phyloP scores from a whole-genome alignment of 257 asterid species.

The Primulina huaijiensis region DNA sequence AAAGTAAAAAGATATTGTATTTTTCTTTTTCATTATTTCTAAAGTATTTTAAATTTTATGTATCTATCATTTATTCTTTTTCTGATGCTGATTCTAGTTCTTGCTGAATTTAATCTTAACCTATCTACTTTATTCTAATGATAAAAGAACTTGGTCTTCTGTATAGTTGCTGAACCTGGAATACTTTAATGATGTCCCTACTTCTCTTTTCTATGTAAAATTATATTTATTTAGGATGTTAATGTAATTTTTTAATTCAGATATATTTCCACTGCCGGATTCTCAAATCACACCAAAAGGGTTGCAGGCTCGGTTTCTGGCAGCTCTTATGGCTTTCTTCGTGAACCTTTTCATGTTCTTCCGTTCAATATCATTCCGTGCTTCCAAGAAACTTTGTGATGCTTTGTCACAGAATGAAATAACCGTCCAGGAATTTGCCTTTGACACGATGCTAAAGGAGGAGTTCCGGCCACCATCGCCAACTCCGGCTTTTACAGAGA shows the following conservation, averaged over 20 bases:
- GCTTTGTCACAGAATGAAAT: constrained; percentile 40
- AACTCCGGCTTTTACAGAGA: constrained; percentile 37
- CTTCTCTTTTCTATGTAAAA: not conserved
- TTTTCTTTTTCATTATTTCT: too few species aligned
- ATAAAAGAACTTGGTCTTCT: not conserved
- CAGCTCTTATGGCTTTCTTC: constrained; percentile 67
- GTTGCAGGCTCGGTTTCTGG: constrained; percentile 45
- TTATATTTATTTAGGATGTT: not conserved
- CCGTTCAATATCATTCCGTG: constrained; percentile 48
- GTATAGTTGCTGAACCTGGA: not conserved
- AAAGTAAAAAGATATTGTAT: too few species aligned
- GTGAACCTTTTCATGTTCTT: constrained; percentile 53
- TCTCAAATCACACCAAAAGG: constrained; percentile 63
- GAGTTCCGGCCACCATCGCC: constrained; percentile 44
- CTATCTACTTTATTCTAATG: too few species aligned
- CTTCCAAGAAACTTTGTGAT: constrained; percentile 53
- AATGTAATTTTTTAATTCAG: constrained; percentile 33
- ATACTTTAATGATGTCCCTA: not conserved
- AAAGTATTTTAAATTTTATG: too few species aligned
- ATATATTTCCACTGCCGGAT: constrained; percentile 30
- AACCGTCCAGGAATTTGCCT: constrained; percentile 35
- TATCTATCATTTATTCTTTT: too few species aligned
- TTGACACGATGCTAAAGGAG: constrained; percentile 30
- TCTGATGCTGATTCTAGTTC: not conserved
- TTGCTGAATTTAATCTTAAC: not conserved